Base-by-base conservation (phyloP, 1,139 yeast genomes). In the Insectozyma bohioensis region DNA sequence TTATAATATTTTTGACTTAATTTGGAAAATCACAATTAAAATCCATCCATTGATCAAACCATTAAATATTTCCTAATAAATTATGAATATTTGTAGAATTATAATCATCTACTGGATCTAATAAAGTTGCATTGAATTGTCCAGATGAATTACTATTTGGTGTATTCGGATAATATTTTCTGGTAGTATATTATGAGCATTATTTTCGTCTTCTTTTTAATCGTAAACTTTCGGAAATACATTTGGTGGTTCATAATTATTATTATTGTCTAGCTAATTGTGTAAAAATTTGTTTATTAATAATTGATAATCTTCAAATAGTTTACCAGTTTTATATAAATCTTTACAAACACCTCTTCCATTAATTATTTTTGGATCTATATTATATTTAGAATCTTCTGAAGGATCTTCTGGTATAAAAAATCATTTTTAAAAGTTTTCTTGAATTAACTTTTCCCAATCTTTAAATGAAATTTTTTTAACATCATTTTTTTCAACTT, bases 291-390 rank as follows among this genome's bases (percentile, higher is more conserved):
- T n/a, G n/a, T n/a, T n/a, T n/a, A n/a, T n/a, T n/a, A n/a, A n/a
- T 41, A 92, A 62, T 60, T 92, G 97, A 53, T 92, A 92, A 56
- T 92, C 97, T 60, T 92, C 97, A 54, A 75, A 92, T 14, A 88
- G 83, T 52, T 88, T 88, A 2, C 95, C 95, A 1, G 92, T 73
- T 33, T 66, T 63, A 64, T 73, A 86, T 37, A 90, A 62, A 54
- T 92, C 98, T 59, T 90, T 92, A 65, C 90, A 92, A 30, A 92
- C 85, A 0, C 97, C 97, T 46, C 97, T 77, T 56, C 97, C 75
- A 58, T 90, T 85, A 34, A 92, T 78, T 33, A 90, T 64, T 0
- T 54, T 49, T 3, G 80, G 37, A 51, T 87, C 87, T 29, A 92
- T 59, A 20, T 74, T 82, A 52, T 65, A 85, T 2, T 75, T 39